phyloP scores from a whole-genome alignment of 371 early-diverging fungal species.

The Mortierella sp. region DNA sequence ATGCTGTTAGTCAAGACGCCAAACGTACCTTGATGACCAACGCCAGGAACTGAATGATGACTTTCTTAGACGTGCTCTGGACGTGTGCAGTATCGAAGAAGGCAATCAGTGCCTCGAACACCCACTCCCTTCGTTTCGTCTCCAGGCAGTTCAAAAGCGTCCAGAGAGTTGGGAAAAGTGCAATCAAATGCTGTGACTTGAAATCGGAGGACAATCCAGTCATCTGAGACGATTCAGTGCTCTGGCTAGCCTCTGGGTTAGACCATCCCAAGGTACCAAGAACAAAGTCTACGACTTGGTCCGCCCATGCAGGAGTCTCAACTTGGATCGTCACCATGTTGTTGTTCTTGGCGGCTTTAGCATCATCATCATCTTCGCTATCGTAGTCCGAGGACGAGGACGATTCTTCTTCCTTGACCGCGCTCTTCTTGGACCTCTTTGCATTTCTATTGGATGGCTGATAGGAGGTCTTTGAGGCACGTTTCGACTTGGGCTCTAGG shows the following conservation, averaged over 20 bases:
- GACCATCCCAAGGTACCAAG: slow-evolving; percentile 59
- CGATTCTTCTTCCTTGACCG: not conserved
- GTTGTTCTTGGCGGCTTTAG: not conserved
- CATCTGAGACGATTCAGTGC: slow-evolving; percentile 21
- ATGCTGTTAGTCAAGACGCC: too few species aligned
- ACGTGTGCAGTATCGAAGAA: slow-evolving; percentile 39
- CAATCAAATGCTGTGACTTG: slow-evolving; percentile 60
- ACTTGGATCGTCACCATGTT: slow-evolving; percentile 35
- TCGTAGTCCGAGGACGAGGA: slow-evolving; percentile 26
- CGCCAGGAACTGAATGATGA: slow-evolving; percentile 36
- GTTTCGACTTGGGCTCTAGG: slow-evolving; percentile 1
- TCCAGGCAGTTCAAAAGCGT: slow-evolving; percentile 66
- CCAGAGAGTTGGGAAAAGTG: slow-evolving; percentile 69
- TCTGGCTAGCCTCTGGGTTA: slow-evolving; percentile 32
- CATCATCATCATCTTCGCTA: slow-evolving; percentile 27
- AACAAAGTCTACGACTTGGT: slow-evolving; percentile 64
- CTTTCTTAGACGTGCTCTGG: slow-evolving; percentile 28
- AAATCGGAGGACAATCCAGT: slow-evolving; percentile 53
- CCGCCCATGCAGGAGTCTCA: slow-evolving; percentile 61
- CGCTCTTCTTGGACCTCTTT: slow-evolving; percentile 24
- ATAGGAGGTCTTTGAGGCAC: slow-evolving; percentile 26
- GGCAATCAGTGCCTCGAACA: slow-evolving; percentile 56
- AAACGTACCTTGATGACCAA: slow-evolving; percentile 44
- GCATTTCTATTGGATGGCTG: slow-evolving; percentile 34
- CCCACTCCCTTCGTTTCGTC: slow-evolving; percentile 47